Evolutionary conservation across 805 yeast genomes (phyloP).

Genomic region (Candida manassasensis): DNA sequence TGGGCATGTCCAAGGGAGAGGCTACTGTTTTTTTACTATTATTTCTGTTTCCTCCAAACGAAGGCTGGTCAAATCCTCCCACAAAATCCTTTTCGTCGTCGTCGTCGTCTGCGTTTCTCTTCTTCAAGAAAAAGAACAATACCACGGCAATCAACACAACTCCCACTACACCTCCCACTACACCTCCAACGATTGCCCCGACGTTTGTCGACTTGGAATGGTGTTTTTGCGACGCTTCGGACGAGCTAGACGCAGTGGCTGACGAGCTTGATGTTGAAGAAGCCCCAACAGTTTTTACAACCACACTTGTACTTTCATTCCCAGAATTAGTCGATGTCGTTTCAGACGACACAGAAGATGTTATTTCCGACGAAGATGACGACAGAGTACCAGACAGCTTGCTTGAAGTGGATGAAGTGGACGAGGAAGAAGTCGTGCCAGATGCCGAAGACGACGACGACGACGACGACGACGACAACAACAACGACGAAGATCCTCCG

Average conservation of each 20-base stretch:
- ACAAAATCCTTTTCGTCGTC: slow-evolving; percentile 26
- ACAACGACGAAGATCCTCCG: slow-evolving; percentile 3
- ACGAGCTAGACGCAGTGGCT: slow-evolving; percentile 6
- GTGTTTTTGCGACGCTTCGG: slow-evolving; percentile 1
- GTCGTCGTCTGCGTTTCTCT: slow-evolving; percentile 22
- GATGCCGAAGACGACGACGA: slow-evolving; percentile 5
- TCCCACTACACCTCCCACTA: slow-evolving; percentile 40
- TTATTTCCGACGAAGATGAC: too few relatives aligned
- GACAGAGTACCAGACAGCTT: slow-evolving; percentile 1
- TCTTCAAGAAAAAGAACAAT: slow-evolving; percentile 29
- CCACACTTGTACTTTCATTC: slow-evolving; percentile 7
- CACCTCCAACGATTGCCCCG: slow-evolving; percentile 42
- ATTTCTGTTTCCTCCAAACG: slow-evolving; percentile 4
- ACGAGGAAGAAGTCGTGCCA: slow-evolving; percentile 8
- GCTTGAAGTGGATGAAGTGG: slow-evolving; percentile 8
- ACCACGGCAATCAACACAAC: slow-evolving; percentile 19
- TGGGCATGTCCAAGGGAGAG: slow-evolving; percentile 33
- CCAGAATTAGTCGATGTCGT: slow-evolving; percentile 6
- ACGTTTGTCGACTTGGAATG: slow-evolving; percentile 21
- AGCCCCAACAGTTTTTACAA: slow-evolving; percentile 7
- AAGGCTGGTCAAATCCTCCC: slow-evolving; percentile 15
- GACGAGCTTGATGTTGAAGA: slow-evolving; percentile 6
- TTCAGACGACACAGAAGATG: too few relatives aligned
- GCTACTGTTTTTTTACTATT: slow-evolving; percentile 17
- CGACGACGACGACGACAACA: not conserved